A percentile compares a stretch with the other conserved stretches of the same genome.
Conservation (phyloP, 139 green algal genomes). For the Desmodesmus armatus region DNA sequence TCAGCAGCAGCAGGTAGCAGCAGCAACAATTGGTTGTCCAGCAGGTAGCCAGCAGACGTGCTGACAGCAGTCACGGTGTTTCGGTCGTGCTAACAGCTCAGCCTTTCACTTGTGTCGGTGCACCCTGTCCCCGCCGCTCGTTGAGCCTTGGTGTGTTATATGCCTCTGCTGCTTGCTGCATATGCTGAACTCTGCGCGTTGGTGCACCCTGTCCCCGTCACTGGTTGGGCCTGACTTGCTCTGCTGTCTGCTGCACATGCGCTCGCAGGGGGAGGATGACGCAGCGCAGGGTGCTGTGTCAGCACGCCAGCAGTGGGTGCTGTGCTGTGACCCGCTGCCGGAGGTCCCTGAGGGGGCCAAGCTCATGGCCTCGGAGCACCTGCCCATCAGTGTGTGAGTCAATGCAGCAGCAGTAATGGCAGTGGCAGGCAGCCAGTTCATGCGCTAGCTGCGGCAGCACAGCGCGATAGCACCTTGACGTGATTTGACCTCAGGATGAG, state of each 20-base stretch:
- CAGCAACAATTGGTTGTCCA: too few relatives aligned
- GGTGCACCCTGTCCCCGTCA: not conserved
- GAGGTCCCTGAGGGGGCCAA: constrained; percentile 10
- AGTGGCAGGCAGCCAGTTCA: too few relatives aligned
- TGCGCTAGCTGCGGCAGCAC: not conserved
- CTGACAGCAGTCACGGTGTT: too few relatives aligned
- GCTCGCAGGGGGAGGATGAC: not conserved
- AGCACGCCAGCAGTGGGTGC: constrained; percentile 32
- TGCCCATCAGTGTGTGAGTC: constrained; percentile 44
- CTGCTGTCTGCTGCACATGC: not conserved
- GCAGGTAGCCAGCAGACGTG: too few relatives aligned
- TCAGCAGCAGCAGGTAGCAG: too few relatives aligned
- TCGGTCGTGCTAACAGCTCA: not conserved
- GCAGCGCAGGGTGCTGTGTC: not conserved
- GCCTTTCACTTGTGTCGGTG: not conserved
- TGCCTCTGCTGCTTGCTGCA: not conserved
- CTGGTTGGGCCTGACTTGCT: not conserved
- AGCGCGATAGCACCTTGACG: too few relatives aligned
- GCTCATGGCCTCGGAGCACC: constrained; percentile 28
- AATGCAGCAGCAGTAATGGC: not conserved
- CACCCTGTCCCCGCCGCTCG: not conserved
- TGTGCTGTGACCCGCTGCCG: not conserved
- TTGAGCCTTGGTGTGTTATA: not conserved
- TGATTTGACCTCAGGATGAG: too few relatives aligned
- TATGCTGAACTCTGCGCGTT: not conserved